Base-by-base conservation (phyloP, 2,329 filamentous ascomycete genomes). In the Ceratocystis papillata region DNA sequence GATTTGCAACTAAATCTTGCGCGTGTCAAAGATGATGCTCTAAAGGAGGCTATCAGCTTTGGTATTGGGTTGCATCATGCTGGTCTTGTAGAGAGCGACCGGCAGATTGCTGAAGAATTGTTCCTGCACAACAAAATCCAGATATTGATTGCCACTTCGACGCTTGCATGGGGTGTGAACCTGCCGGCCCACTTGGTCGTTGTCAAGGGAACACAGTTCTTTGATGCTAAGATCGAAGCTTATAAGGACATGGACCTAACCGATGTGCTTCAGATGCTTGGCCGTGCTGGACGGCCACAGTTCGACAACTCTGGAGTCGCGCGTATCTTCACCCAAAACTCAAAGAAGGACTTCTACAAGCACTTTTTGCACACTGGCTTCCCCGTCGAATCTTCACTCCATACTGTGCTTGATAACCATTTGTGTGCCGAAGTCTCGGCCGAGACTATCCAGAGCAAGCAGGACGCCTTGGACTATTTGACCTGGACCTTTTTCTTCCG, bases 401-500 rank as follows among this genome's bases (percentile, higher is more conserved):
- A 99, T 76, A 96, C 95, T 22, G 94, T 97, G 0, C 80, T 99
- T 6, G 93, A 97, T 76, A 96, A 99, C 78, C 95, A 99, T 81
- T 81, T 99, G 74, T 88, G 91, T 69, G 94, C 94, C 67, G 94
- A 99, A 77, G 86, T 97, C 5, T 96, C 92, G 0, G 90, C 94
- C 0, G 92, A 90, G 70, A 99, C 94, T 0, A 89, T 99, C 63
- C 80, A 87, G 41, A 96, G 91, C 7, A 96, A 96, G 76, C 94
- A 99, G 76, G 94, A 99, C 76, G 94, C 94, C 0, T 82, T 99
- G 3, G 95, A 99, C 75, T 99, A 99, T 73, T 78, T 99, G 64
- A 99, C 94, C 0, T 99, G 95, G 94, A 99, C 95, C 0, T 99
- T 99, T 79, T 99, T 99, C 83, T 99, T 99, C 82, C 85, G 95